Evolutionary conservation across 2,329 filamentous ascomycete species (phyloP), one percentile per base, ranked within the genome.

Genomic region (Ophiostoma populinum): DNA sequence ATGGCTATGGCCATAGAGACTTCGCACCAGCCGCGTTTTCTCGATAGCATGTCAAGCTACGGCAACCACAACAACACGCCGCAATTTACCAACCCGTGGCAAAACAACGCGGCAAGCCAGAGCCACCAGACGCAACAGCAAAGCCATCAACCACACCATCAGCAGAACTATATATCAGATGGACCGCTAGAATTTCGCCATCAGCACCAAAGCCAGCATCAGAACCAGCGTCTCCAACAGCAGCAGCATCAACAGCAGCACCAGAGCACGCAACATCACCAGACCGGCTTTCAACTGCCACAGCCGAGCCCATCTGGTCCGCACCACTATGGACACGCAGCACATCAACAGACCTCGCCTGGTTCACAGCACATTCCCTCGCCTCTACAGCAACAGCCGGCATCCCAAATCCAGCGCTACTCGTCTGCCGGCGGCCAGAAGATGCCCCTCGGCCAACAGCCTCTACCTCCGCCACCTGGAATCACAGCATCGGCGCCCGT

Each of bases 1-100:
- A 93, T 93, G 85, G 90, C 83, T 62, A 92, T 93, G 83, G 81
- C 86, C 57, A 73, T 93, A 64, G 83, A 93, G 62, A n/a, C 33
- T 11, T 74, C 75, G 51, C 80, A 85, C 57, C 83, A 87, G 61
- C 81, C 75, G 63, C 72, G 73, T 55, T 81, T 79, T 56, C 90
- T 87, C 64, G 81, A 87, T 55, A 67, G 72, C 55, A 75, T 85
- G 66, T 74, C 79, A 54, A 56, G 59, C 47, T 83, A 81, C 57
- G 54, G 65, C 49, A 53, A 67, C 62, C 52, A 66, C 59, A 51
- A 60, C 22, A 24, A 27, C 18, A 24, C 21, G 26, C 73, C 80
- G 45, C 79, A 90, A 45, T 94, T 94, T 62, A 85, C 79, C 50
- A 90, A 94, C 56, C 85, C 85, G 28, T 94, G 86, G n/a, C n/a